Conservation (phyloP, 2,329 filamentous ascomycete genomes). For the Diaporthe citriasiana region DNA sequence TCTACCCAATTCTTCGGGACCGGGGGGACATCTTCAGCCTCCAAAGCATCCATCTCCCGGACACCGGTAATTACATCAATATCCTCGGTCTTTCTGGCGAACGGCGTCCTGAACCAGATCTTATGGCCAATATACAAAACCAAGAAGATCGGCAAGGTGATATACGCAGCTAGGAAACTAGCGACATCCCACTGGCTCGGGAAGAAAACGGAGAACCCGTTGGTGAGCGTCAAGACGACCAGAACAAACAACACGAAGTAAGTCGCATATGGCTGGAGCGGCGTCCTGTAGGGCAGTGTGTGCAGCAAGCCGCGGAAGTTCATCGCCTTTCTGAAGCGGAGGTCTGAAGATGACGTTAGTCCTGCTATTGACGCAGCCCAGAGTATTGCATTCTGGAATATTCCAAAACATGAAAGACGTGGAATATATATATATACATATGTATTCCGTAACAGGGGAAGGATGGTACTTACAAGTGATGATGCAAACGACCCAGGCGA, state of each 20-base stretch:
- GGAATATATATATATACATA: too few relatives aligned
- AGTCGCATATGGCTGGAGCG: conserved; percentile 73
- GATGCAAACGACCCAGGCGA: conserved; percentile 72
- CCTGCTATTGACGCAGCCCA: too few relatives aligned
- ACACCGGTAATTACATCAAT: conserved; percentile 71
- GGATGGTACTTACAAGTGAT: too few relatives aligned
- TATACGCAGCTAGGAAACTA: conserved; percentile 75
- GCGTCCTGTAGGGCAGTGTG: conserved; percentile 65
- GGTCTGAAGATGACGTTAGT: too few relatives aligned
- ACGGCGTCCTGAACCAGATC: conserved; percentile 60
- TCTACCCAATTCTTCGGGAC: conserved; percentile 65
- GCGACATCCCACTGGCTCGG: conserved; percentile 72
- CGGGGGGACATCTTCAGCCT: conserved; percentile 61
- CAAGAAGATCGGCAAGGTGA: conserved; percentile 74
- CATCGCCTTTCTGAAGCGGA: conserved; percentile 72
- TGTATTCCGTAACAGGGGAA: too few relatives aligned
- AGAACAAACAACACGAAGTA: conserved; percentile 72
- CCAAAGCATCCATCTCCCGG: conserved; percentile 73
- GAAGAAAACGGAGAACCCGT: conserved; percentile 83
- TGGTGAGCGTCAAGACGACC: conserved; percentile 75
- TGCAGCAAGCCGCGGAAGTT: conserved; percentile 63
- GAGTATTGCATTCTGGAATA: too few relatives aligned
- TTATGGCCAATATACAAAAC: conserved; percentile 74
- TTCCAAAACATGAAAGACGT: too few relatives aligned
- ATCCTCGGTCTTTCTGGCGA: conserved; percentile 59